These are phyloP conservation scores for Lepidium sativum DNA, from an alignment of 345 rosid species.

Conservation along the genomic window DNA sequence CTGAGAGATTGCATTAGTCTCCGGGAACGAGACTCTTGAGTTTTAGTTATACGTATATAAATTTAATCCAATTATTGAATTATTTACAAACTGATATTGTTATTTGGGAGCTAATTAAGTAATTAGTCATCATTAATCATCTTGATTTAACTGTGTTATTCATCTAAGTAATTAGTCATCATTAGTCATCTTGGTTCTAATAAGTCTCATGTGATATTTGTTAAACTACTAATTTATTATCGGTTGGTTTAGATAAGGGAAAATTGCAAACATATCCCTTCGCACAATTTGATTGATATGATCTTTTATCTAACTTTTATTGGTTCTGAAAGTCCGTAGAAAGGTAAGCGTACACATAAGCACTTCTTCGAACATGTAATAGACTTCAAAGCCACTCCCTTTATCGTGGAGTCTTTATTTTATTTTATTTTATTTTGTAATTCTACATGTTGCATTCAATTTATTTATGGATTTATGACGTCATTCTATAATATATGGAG, in stretches of 20 bases:
- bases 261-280: no score
- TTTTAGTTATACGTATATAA: not conserved
- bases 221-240: no score
- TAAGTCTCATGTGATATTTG: no score
- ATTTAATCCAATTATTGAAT: not conserved
- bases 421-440: no score
- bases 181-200: no score
- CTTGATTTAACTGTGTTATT: not conserved
- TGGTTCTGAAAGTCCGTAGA: not conserved
- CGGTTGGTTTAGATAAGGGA: no score
- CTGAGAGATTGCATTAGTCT: slow-evolving; percentile 33
- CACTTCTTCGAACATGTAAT: not conserved
- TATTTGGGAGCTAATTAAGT: no score
- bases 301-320: slow-evolving; percentile 5
- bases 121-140: no score
- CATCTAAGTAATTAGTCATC: no score
- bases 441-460: not conserved
- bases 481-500: not conserved
- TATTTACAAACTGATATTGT: not conserved
- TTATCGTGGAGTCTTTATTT: not conserved
- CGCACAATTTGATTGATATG: not conserved
- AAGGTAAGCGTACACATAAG: not conserved
- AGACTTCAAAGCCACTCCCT: not conserved
- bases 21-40: slow-evolving; percentile 32
- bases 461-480: not conserved